Conservation (phyloP, 2,329 filamentous ascomycete species). For the Cryphonectria nitschkei region DNA sequence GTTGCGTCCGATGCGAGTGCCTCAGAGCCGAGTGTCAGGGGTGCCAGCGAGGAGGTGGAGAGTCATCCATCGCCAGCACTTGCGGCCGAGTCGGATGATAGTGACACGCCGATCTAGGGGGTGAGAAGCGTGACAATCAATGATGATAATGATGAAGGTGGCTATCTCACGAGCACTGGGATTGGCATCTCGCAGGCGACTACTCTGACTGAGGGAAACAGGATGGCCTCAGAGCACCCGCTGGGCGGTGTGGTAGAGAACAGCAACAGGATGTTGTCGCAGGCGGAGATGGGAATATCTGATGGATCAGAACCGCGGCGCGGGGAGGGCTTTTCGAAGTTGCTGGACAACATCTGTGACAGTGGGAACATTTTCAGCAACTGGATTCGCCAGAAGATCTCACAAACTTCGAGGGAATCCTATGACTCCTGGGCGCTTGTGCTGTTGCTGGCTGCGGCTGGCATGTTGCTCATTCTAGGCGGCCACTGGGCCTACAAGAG, state of each 20-base stretch:
- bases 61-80: background rate
- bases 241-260: background rate
- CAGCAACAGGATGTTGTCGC: background rate
- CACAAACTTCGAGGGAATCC: background rate
- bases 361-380: background rate
- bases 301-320: background rate
- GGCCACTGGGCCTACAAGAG: background rate
- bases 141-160: background rate
- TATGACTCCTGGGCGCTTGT: background rate
- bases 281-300: background rate
- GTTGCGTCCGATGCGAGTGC: conserved; percentile 6
- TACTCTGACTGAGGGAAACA: background rate
- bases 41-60: conserved; percentile 3
- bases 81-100: background rate
- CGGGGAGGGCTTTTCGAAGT: background rate
- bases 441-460: background rate
- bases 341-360: background rate
- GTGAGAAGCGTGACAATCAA: background rate
- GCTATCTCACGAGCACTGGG: no score
- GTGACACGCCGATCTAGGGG: background rate
- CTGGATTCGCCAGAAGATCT: background rate
- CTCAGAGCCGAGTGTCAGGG: conserved; percentile 4
- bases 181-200: background rate
- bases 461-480: background rate
- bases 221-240: background rate